Evolutionary conservation across 257 asterid species (phyloP).

Genomic region (Catharanthus roseus): DNA sequence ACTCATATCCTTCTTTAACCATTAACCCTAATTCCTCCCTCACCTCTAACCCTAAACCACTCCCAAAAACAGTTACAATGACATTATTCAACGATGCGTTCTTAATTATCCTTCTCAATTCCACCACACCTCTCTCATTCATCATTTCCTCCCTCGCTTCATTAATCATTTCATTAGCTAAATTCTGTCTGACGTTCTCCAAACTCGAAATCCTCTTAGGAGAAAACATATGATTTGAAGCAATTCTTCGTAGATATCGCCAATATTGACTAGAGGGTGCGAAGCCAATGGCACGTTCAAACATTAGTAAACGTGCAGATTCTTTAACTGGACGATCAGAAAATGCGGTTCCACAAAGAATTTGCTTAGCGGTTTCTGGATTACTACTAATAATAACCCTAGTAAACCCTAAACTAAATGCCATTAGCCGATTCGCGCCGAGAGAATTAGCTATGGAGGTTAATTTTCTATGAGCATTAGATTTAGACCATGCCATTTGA

Average conservation of each 20-base stretch:
- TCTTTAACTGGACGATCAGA: constrained; percentile 53
- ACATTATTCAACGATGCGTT: constrained; percentile 48
- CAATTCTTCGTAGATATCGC: constrained; percentile 45
- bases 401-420: constrained; percentile 42
- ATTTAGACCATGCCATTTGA: constrained; percentile 48
- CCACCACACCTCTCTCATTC: constrained; percentile 29
- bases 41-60: constrained; percentile 19
- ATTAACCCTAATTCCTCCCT: constrained; percentile 39
- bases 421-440: constrained; percentile 45
- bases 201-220: constrained; percentile 44
- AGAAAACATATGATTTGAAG: constrained; percentile 51
- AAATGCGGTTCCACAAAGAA: constrained; percentile 39
- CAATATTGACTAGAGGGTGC: constrained; percentile 49
- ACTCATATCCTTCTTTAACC: constrained; percentile 68
- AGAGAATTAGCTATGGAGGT: constrained; percentile 36
- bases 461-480: constrained; percentile 48
- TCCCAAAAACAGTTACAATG: constrained; percentile 59
- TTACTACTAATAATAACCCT: constrained; percentile 50
- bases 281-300: constrained; percentile 63
- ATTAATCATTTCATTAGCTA: constrained; percentile 34
- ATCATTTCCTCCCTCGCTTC: constrained; percentile 27
- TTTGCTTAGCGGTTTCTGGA: constrained; percentile 62
- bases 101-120: constrained; percentile 38
- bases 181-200: constrained; percentile 34
- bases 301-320: constrained; percentile 54